Percentiles rank a stretch among this genome's conserved stretches.
Conservation (phyloP, 2,329 filamentous ascomycete genomes). For the Epichloe gansuensis region DNA sequence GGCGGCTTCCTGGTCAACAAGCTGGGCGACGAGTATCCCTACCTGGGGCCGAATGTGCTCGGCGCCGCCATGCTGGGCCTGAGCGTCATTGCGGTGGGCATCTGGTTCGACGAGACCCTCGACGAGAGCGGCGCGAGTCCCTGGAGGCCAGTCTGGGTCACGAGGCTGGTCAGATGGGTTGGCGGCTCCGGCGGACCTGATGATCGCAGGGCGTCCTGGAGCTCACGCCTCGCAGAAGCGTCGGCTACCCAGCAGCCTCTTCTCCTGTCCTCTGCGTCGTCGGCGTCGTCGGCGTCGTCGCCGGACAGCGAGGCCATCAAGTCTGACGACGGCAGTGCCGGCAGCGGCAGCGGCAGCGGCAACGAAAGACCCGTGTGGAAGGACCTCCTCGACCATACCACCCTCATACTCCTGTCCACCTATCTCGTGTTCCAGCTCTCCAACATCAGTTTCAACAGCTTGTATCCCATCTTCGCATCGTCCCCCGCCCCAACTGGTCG, state of each 20-base stretch:
- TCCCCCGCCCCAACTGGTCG: slow-evolving; percentile 64
- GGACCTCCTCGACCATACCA: slow-evolving; percentile 66
- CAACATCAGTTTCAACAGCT: slow-evolving; percentile 88
- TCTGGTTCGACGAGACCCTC: slow-evolving; percentile 75
- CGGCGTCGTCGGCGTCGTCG: slow-evolving; percentile 11
- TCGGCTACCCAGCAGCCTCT: slow-evolving; percentile 16
- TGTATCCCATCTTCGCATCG: slow-evolving; percentile 88
- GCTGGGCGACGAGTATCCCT: slow-evolving; percentile 55
- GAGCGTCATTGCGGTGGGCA: slow-evolving; percentile 59
- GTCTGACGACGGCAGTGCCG: slow-evolving; percentile 14
- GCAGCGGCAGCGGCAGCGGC: slow-evolving; percentile 13
- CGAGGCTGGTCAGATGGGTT: slow-evolving; percentile 17
- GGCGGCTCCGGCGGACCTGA: slow-evolving; percentile 9
- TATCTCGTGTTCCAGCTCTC: slow-evolving; percentile 89
- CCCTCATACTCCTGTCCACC: slow-evolving; percentile 65
- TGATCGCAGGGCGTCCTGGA: slow-evolving; percentile 23
- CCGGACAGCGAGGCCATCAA: slow-evolving; percentile 1
- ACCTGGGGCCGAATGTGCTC: slow-evolving; percentile 71
- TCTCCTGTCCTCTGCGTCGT: slow-evolving; percentile 14
- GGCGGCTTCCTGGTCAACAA: slow-evolving; percentile 69
- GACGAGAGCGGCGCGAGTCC: slow-evolving; percentile 19
- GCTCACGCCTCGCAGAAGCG: slow-evolving; percentile 20
- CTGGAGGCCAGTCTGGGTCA: slow-evolving; percentile 22
- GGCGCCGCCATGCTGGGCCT: slow-evolving; percentile 58
- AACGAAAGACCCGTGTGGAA: slow-evolving; percentile 29